phyloP scores from a whole-genome alignment of 129 eudicot species.

The Calendula officinalis region DNA sequence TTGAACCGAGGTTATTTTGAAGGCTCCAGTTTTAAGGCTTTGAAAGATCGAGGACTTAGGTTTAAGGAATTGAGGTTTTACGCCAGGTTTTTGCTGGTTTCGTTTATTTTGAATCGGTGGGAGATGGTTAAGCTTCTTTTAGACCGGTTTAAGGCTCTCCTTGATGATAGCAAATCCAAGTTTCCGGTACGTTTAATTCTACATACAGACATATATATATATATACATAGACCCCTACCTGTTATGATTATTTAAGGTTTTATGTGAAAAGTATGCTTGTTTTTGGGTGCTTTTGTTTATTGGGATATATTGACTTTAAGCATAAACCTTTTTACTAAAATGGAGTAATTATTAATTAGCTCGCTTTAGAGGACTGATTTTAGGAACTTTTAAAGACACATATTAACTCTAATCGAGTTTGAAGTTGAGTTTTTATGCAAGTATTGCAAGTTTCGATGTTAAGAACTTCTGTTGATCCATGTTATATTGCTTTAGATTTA shows the following conservation, averaged over 20 bases:
- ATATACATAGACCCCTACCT: not conserved
- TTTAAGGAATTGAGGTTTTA: constrained; percentile 97
- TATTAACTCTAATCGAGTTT: not conserved
- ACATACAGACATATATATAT: not conserved
- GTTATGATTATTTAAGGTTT: not conserved
- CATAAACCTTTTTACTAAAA: not conserved
- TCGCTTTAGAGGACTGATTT: constrained; percentile 9
- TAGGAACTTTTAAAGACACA: constrained; percentile 1
- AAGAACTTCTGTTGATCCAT: too few species aligned
- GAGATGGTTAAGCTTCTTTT: constrained; percentile 68
- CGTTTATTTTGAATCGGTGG: constrained; percentile 65
- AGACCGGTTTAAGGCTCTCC: constrained; percentile 62
- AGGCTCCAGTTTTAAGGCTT: constrained; percentile 29
- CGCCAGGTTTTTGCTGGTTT: constrained; percentile 91
- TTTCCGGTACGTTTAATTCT: constrained; percentile 56
- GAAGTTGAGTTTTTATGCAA: constrained; percentile 5
- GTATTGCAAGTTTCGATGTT: not conserved
- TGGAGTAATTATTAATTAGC: constrained; percentile 2
- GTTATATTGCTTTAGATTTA: too few species aligned
- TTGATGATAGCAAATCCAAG: constrained; percentile 59
- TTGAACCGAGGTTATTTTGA: constrained; percentile 65
- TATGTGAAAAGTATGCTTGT: not conserved
- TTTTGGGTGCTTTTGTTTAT: constrained; percentile 5
- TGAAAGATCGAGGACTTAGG: constrained; percentile 73
- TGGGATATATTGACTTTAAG: constrained; percentile 16